These are phyloP conservation scores for Boletus sp. DNA, from an alignment of 768 basidiomycete genomes.

Conservation along the genomic window DNA sequence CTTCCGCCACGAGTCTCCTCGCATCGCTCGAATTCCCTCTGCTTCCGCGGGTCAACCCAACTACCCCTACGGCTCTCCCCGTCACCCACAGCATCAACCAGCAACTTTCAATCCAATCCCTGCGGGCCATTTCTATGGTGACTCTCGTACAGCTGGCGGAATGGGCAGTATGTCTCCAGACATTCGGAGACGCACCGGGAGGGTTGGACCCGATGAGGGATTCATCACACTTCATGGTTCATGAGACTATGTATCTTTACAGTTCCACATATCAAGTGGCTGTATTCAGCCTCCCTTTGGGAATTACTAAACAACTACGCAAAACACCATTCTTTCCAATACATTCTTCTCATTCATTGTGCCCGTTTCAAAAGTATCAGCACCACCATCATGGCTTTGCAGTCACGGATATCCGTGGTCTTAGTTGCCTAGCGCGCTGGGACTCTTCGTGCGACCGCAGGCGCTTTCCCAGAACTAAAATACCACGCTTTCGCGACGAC, in stretches of 20 bases:
- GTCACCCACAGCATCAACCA: conserved; percentile 30
- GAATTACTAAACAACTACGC: background rate
- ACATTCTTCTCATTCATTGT: background rate
- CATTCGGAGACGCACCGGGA: conserved; percentile 29
- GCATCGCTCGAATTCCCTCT: conserved; percentile 31
- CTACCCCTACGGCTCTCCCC: conserved; percentile 30
- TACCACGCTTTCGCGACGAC: background rate
- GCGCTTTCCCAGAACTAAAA: conserved; percentile 13
- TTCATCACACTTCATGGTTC: conserved; percentile 33
- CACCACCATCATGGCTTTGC: conserved; percentile 1
- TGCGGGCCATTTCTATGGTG: conserved; percentile 42
- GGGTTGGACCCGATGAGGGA: conserved; percentile 32
- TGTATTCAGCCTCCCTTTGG: background rate
- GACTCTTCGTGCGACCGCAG: conserved; percentile 15
- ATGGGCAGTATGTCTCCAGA: conserved; percentile 38
- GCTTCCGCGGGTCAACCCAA: conserved; percentile 26
- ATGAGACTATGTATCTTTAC: conserved; percentile 11
- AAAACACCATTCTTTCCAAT: background rate
- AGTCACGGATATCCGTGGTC: background rate
- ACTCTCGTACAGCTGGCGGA: conserved; percentile 28
- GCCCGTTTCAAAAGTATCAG: background rate
- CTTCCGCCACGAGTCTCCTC: conserved; percentile 34
- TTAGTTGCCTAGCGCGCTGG: conserved; percentile 12
- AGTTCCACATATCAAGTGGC: background rate
- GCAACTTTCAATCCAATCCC: conserved; percentile 33